phyloP scores from a whole-genome alignment of 257 asterid species.

The Cinchona pubescens region DNA sequence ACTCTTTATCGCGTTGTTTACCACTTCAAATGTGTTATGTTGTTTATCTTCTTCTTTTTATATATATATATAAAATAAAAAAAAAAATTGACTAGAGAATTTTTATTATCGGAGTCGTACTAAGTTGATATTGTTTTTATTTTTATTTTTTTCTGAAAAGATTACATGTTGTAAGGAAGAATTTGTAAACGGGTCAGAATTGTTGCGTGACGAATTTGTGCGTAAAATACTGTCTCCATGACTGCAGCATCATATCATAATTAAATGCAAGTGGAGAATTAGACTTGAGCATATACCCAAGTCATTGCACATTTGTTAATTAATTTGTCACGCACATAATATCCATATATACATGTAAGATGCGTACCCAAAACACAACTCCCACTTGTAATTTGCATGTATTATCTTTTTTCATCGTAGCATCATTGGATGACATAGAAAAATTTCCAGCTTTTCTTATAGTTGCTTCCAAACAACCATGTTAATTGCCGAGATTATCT shows the following conservation, averaged over 20 bases:
- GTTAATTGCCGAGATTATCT: neutral
- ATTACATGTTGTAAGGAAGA: neutral
- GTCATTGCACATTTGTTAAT: neutral
- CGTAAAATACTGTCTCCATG: constrained; percentile 12
- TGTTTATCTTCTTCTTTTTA: too few relatives aligned
- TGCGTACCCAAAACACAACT: neutral
- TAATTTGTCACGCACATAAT: neutral
- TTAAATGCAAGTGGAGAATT: constrained; percentile 9
- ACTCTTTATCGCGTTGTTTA: neutral
- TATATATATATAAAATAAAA: too few relatives aligned
- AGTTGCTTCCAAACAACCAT: neutral
- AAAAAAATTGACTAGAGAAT: neutral
- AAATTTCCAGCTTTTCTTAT: neutral
- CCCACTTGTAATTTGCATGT: neutral
- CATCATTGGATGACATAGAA: neutral
- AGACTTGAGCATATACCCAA: neutral
- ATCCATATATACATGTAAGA: neutral
- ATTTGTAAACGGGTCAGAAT: constrained; percentile 3
- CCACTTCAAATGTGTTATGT: neutral
- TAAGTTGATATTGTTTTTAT: neutral
- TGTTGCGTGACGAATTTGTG: constrained; percentile 11
- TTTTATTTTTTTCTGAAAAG: neutral
- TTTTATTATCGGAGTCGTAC: neutral
- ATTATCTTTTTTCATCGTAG: neutral
- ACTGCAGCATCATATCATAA: constrained; percentile 9